phyloP scores from a whole-genome alignment of 495 filamentous ascomycete species.

The Penicillium lagena region DNA sequence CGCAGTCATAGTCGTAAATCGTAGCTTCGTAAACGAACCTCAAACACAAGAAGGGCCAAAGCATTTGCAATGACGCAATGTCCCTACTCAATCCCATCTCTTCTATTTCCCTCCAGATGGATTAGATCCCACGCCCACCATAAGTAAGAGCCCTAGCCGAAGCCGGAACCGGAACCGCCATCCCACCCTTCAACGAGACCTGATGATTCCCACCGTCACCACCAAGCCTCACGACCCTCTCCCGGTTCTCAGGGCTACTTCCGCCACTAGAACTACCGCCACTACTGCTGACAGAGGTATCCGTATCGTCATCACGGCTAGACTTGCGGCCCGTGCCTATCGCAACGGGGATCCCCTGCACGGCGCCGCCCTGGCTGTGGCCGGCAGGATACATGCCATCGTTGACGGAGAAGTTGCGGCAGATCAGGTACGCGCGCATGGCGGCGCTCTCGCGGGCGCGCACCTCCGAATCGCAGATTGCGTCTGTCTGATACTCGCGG shows the following conservation, averaged over 20 bases:
- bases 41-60: background rate
- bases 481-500: conserved; percentile 90
- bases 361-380: conserved; percentile 64
- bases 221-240: conserved; percentile 16
- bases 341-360: conserved; percentile 79
- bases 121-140: background rate
- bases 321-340: conserved; percentile 54
- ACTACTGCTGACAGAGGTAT: conserved; percentile 31
- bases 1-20: conserved; percentile 9
- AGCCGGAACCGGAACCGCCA: background rate
- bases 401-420: conserved; percentile 97
- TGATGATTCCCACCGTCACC: conserved; percentile 10
- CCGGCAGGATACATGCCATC: conserved; percentile 81
- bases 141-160: background rate
- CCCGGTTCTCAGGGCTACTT: conserved; percentile 49
- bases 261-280: conserved; percentile 47
- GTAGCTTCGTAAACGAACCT: background rate
- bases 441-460: conserved; percentile 92
- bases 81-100: background rate
- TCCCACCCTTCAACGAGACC: background rate
- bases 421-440: conserved; percentile 95
- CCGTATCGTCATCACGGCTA: conserved; percentile 37
- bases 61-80: background rate
- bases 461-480: conserved; percentile 69
- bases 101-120: background rate